A percentile compares a stretch with the other conserved stretches of the same genome.
Evolutionary conservation across 345 rosid genomes (phyloP).

Genomic region (Sisymbrium altissimum): DNA sequence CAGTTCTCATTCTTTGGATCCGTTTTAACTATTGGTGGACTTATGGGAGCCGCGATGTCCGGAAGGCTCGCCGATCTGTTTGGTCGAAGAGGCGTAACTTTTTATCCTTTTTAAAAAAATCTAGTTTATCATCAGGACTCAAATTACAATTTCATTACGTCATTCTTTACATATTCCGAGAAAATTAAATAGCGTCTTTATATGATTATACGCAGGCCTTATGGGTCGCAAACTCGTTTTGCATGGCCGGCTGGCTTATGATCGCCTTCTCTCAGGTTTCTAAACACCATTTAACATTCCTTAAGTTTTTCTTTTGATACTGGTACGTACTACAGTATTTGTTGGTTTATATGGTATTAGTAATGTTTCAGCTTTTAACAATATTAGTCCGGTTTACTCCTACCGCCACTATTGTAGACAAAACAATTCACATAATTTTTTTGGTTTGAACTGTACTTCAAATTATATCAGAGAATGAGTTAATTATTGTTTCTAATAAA

Average conservation of each 20-base stretch:
- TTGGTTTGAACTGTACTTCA: no score
- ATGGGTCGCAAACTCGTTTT: constrained; percentile 40
- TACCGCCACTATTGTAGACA: neutral
- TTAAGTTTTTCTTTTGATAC: neutral
- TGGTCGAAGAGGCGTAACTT: constrained; percentile 72
- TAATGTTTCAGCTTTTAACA: neutral
- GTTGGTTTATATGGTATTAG: neutral
- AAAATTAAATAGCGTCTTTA: neutral
- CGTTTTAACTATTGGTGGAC: constrained; percentile 75
- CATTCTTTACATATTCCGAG: neutral
- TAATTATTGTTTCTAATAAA: neutral
- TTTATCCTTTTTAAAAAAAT: neutral
- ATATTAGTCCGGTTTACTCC: neutral
- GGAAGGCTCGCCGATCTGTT: constrained; percentile 67
- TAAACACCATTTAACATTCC: no score
- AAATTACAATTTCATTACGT: neutral
- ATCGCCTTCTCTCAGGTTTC: constrained; percentile 49
- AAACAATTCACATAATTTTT: neutral
- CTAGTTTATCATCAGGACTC: neutral
- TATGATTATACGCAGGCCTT: constrained; percentile 29
- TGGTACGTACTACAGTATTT: no score
- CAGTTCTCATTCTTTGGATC: constrained; percentile 86
- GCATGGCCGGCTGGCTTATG: constrained; percentile 48
- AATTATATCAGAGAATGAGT: neutral
- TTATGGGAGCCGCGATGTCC: constrained; percentile 74